A percentile compares a stretch with the other conserved stretches of the same genome.
phyloP scores from a whole-genome alignment of 2,329 filamentous ascomycete species.

The Phaeoacremonium minimum region DNA sequence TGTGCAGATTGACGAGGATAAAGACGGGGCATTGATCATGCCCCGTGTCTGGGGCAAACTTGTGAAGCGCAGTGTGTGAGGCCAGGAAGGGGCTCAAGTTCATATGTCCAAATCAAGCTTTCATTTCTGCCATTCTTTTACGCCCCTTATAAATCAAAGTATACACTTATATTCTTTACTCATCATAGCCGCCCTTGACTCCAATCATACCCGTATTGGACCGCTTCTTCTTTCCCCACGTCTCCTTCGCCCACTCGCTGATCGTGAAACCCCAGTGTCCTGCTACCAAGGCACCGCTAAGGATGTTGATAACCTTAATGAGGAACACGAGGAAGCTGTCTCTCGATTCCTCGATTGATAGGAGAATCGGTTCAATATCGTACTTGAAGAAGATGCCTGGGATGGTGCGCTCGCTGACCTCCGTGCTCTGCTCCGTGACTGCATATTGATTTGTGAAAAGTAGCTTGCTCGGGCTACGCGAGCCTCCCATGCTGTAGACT shows the following conservation, averaged over 20 bases:
- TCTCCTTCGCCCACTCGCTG: slow-evolving; percentile 65
- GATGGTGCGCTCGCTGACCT: slow-evolving; percentile 64
- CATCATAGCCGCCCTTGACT: slow-evolving; percentile 31
- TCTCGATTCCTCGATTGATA: slow-evolving; percentile 80
- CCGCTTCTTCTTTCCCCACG: slow-evolving; percentile 43
- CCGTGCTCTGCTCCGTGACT: slow-evolving; percentile 80
- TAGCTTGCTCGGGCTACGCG: slow-evolving; percentile 40
- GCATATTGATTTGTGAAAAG: slow-evolving; percentile 97
- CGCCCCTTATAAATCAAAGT: too few species aligned
- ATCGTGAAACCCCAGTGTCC: slow-evolving; percentile 92
- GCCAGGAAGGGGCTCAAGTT: too few species aligned
- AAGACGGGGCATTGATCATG: slow-evolving; percentile 19
- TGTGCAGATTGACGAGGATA: slow-evolving; percentile 18
- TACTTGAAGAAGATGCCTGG: slow-evolving; percentile 98
- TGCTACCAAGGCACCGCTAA: slow-evolving; percentile 86
- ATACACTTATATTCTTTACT: too few species aligned
- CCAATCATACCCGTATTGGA: slow-evolving; percentile 47
- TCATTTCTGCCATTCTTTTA: too few species aligned
- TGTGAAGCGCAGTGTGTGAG: too few species aligned
- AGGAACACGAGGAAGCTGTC: slow-evolving; percentile 70
- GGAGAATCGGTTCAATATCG: slow-evolving; percentile 91
- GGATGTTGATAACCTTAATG: slow-evolving; percentile 83
- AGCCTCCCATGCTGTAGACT: slow-evolving; percentile 67
- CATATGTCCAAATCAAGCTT: too few species aligned
- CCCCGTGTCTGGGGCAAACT: slow-evolving; percentile 25